Evolutionary conservation across 495 filamentous ascomycete species (phyloP).

Genomic region (Melanomma pulvis-pyrius): DNA sequence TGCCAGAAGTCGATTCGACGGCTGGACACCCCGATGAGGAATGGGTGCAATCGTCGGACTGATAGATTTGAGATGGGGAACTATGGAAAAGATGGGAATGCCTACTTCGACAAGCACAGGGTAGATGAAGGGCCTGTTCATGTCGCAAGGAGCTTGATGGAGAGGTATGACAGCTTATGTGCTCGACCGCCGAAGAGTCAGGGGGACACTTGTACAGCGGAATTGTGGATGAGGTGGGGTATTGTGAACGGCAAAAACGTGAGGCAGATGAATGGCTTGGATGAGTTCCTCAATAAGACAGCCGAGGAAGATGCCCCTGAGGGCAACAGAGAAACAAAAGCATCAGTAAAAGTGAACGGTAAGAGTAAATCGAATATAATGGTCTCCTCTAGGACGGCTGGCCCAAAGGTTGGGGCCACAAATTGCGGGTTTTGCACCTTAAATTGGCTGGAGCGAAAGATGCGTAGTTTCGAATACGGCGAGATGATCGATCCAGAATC

Average conservation of each 20-base stretch:
- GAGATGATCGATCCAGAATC: constrained; percentile 2
- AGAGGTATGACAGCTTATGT: constrained; percentile 1
- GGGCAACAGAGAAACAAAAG: background rate
- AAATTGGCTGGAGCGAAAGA: constrained; percentile 16
- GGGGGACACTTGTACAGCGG: background rate
- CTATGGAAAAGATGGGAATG: background rate
- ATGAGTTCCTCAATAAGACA: background rate
- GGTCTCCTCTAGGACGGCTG: background rate
- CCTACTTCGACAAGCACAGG: background rate
- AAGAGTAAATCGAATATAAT: no score
- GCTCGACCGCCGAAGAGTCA: background rate
- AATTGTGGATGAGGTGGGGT: constrained; percentile 10
- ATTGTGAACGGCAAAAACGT: background rate
- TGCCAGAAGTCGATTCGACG: background rate
- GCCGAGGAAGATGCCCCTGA: background rate
- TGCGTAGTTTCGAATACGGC: constrained; percentile 5
- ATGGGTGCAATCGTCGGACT: background rate
- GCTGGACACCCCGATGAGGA: background rate
- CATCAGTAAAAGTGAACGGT: background rate
- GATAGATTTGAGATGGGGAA: background rate
- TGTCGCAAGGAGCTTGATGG: background rate
- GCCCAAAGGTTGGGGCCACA: background rate
- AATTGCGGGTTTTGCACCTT: constrained; percentile 7
- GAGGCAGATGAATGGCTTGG: background rate
- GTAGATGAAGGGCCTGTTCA: background rate